phyloP scores from a whole-genome alignment of 208 protist genomes.

The Herpetomonas samuelpessoai region DNA sequence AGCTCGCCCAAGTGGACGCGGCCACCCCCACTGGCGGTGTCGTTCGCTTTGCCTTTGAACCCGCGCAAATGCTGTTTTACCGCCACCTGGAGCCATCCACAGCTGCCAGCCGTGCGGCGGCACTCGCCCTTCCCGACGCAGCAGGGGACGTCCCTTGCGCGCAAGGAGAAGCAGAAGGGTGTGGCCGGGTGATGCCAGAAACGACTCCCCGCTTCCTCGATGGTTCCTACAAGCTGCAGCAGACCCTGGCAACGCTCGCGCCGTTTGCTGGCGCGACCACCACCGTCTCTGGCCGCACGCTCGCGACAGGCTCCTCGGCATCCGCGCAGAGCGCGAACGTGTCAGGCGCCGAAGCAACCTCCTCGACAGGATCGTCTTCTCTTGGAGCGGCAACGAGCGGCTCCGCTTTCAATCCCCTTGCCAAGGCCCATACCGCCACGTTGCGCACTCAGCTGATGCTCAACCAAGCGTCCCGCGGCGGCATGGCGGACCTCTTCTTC shows the following conservation, averaged over 20 bases:
- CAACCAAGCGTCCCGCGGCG: conserved; percentile 17
- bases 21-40: background rate
- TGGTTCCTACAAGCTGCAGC: conserved; percentile 17
- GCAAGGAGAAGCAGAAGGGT: background rate
- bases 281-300: conserved; percentile 5
- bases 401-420: too few relatives aligned
- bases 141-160: too few relatives aligned
- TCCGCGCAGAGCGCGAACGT: too few relatives aligned
- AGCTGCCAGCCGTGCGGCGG: background rate
- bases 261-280: conserved; percentile 1
- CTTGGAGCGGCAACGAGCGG: too few relatives aligned
- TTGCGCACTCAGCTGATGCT: conserved; percentile 19
- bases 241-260: conserved; percentile 2
- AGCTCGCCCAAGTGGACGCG: too few relatives aligned
- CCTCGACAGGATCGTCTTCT: too few relatives aligned
- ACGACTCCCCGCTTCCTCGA: conserved; percentile 12
- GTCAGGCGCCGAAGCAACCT: too few relatives aligned
- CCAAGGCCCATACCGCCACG: background rate
- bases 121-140: background rate
- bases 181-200: too few relatives aligned
- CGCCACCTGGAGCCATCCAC: background rate
- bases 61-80: conserved; percentile 11
- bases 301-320: conserved; percentile 1
- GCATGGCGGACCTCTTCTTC: conserved; percentile 29
- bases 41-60: conserved; percentile 27